A percentile compares a stretch with the other conserved stretches of the same genome.
Conservation (phyloP, 2,329 filamentous ascomycete species). For the Diaporthe longicolla region DNA sequence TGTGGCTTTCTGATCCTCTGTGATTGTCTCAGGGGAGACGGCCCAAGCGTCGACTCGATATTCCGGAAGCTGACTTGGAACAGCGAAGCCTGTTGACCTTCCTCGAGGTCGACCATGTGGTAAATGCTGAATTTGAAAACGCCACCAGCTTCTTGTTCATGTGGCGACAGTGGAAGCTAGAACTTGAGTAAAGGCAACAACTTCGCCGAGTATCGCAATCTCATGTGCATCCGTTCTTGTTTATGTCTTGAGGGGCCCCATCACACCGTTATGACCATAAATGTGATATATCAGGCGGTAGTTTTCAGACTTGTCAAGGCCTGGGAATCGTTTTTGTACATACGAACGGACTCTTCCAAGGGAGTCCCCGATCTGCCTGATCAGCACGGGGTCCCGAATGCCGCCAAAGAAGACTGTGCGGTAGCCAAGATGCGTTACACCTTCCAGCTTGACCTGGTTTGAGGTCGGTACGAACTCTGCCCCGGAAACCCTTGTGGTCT, state of each 20-base stretch:
- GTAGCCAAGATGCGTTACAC: not conserved
- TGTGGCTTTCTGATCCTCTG: not conserved
- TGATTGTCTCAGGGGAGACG: not conserved
- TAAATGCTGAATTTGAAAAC: constrained; percentile 17
- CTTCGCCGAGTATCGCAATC: constrained; percentile 4
- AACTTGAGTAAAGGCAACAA: not conserved
- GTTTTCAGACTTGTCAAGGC: not conserved
- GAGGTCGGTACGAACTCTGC: not conserved
- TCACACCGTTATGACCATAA: constrained; percentile 3
- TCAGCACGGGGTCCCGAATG: constrained; percentile 7
- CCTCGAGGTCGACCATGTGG: constrained; percentile 3
- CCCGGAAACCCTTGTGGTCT: not conserved
- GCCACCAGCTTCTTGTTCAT: constrained; percentile 2
- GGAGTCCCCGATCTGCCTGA: not conserved
- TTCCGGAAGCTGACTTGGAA: constrained; percentile 11
- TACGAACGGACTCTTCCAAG: not conserved
- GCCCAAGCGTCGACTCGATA: not conserved
- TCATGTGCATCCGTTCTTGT: not conserved
- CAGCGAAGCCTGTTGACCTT: not conserved
- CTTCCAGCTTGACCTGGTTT: constrained; percentile 12
- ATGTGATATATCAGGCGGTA: not conserved
- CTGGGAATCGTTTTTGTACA: not conserved
- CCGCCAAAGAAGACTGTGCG: not conserved
- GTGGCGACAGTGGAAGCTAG: constrained; percentile 1
- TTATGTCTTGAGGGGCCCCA: constrained; percentile 7